Evolutionary conservation across 805 yeast species (phyloP), one percentile per base, ranked within the genome.

Genomic region (Ogataea polymorpha): DNA sequence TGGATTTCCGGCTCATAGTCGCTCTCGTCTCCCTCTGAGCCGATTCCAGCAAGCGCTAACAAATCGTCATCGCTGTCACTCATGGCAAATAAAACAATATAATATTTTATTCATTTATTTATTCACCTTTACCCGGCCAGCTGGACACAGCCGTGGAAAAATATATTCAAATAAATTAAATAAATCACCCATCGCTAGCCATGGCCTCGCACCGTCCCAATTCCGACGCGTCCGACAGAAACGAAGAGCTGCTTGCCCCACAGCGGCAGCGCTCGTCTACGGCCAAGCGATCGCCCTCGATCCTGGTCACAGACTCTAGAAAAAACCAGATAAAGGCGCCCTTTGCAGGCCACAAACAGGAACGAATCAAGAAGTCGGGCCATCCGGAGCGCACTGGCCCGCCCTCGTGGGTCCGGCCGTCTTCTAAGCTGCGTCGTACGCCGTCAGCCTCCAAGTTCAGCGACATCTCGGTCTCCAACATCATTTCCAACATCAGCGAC

Each of bases 11-110:
- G 67, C 34, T 66, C 71, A 41, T 64, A 61, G 25, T 60, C 70
- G 36, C 58, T 56, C 29, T 59, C 66, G 15, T 55, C 55, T 17
- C 37, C 50, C 15, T 58, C 68, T 24, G 76, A 80, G 38, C 74
- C 83, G 18, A 75, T 80, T 46, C 95, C 98, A 37, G 99, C 99
- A 55, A 93, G 77, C 15, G 96, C 98, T 59, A 91, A 77, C 68
- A 93, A 76, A 75, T 93, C 99, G 62, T 91, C 98, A 61, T 90
- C 97, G 58, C 88, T 78, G 60, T 80, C 95, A 46, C 90, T 82
- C 95, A 86, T 86, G 28, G 20, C 6, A 18, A 20, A 25, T 14
- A 30, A 32, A 14, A 18, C 11, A 17, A 18, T 31, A 13, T 31
- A 20, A 20, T 7, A 7, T 2, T 20, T 20, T 31, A 18, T 6